phyloP scores from a whole-genome alignment of 2,329 filamentous ascomycete genomes.

The Colletotrichum falcatum region DNA sequence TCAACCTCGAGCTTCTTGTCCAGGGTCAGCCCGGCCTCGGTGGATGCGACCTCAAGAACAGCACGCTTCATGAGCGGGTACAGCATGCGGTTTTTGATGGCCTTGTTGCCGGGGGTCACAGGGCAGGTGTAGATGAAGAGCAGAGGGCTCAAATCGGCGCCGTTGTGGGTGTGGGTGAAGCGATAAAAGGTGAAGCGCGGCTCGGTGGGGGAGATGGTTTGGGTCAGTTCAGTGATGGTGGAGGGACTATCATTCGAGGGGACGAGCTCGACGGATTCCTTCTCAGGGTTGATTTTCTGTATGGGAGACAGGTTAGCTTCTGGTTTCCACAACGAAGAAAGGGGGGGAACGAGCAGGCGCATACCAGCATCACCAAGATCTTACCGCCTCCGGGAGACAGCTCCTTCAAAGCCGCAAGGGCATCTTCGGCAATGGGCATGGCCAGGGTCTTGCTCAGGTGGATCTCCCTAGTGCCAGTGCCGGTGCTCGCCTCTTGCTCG shows the following conservation, averaged over 20 bases:
- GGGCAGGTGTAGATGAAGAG: constrained; percentile 90
- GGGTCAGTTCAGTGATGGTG: constrained; percentile 68
- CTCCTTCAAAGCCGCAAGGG: constrained; percentile 71
- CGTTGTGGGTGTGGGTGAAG: constrained; percentile 69
- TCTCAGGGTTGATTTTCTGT: constrained; percentile 78
- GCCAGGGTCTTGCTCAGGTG: constrained; percentile 68
- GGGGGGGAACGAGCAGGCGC: background rate
- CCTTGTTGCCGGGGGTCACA: constrained; percentile 69
- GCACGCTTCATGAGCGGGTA: constrained; percentile 79
- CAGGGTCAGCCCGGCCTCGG: constrained; percentile 72
- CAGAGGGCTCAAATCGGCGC: constrained; percentile 66
- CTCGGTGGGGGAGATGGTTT: constrained; percentile 72
- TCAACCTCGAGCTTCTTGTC: constrained; percentile 79
- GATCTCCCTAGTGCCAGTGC: constrained; percentile 71
- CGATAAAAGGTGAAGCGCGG: constrained; percentile 85
- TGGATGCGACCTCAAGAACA: constrained; percentile 74
- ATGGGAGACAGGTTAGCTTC: background rate
- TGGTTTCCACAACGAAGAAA: background rate
- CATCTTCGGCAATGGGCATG: constrained; percentile 72
- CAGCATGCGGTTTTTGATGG: constrained; percentile 87
- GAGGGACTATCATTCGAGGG: constrained; percentile 62
- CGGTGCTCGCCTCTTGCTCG: constrained; percentile 79
- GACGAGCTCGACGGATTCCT: constrained; percentile 77
- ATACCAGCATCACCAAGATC: constrained; percentile 74
- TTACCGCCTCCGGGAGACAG: constrained; percentile 65